Base-by-base conservation (phyloP, 1,139 yeast genomes). In the Lodderomyces jiufengensis region DNA sequence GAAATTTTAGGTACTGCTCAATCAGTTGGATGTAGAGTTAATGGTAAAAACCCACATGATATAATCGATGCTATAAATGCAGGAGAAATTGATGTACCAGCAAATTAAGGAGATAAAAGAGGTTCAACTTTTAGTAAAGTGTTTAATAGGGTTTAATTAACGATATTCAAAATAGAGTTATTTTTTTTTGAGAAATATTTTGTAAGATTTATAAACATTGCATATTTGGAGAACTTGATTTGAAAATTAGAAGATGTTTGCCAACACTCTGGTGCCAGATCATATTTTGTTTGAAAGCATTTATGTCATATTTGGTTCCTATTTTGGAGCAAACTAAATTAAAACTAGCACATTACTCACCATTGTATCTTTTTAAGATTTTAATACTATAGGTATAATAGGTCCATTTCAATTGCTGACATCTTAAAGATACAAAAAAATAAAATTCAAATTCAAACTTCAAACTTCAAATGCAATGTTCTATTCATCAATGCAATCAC, bases 1-100 rank as follows among this genome's bases (percentile, higher is more conserved):
- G 99, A 92, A 80, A 86, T 92, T 68, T 85, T 92, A 70, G 99
- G 99, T 74, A 92, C 97, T 72, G 97, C 97, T 61, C 97, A 92
- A 79, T 88, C 97, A 54, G 95, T 92, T 63, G 97, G 97, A 63
- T 84, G 95, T 80, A 88, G 96, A 78, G 97, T 92, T 67, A 92
- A 90, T 74, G 95, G 92, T 76, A 90, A 92, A 83, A 92, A 92
- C 82, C 97, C 99, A 59, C 98, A 92, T 71, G 97, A 86, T 72
- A 84, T 92, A 76, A 88, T 88, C 65, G 97, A 88, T 59, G 96
- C 92, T 71, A 90, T 90, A 71, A 81, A 90, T 77, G 92, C 84
- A 73, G 98, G 98, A 76, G 96, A 87, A 74, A 82, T 90, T 65
- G 97, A 90, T 75, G 85, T 83, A 67, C 90, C 90, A 78, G 90